Evolutionary conservation across 176 grass and related monocot species (phyloP).

Genomic region (Echinochloa phyllopogon): DNA sequence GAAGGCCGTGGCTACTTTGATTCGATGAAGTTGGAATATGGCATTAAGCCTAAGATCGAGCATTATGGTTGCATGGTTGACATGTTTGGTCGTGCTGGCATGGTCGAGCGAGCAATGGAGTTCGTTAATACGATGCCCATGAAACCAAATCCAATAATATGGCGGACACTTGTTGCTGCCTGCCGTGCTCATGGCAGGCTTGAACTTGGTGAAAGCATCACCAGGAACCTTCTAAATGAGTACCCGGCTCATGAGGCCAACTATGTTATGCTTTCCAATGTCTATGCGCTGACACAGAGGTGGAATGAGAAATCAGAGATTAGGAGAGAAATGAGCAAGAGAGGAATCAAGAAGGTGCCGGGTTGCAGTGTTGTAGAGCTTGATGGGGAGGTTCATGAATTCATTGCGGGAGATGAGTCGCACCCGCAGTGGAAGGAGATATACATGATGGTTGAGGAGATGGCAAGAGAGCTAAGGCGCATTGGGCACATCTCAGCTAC

Average conservation of each 20-base stretch:
- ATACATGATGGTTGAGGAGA: constrained; percentile 81
- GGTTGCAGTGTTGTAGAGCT: constrained; percentile 74
- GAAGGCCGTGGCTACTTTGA: constrained; percentile 63
- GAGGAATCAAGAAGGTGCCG: constrained; percentile 67
- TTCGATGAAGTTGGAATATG: constrained; percentile 52
- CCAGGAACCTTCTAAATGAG: constrained; percentile 50
- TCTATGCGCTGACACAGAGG: constrained; percentile 54
- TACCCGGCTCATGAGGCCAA: constrained; percentile 61
- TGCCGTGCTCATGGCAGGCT: constrained; percentile 67
- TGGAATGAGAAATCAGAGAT: constrained; percentile 72
- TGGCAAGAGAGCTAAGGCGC: constrained; percentile 55
- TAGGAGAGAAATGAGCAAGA: constrained; percentile 64
- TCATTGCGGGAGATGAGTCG: constrained; percentile 65
- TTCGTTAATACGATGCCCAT: constrained; percentile 66
- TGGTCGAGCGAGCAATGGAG: constrained; percentile 57
- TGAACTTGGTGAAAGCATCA: constrained; percentile 60
- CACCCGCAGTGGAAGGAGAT: constrained; percentile 61
- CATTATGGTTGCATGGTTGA: constrained; percentile 82
- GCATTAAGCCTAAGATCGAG: constrained; percentile 72
- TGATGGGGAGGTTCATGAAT: constrained; percentile 73
- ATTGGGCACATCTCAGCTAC: constrained; percentile 53
- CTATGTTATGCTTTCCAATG: constrained; percentile 74
- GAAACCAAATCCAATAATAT: constrained; percentile 68
- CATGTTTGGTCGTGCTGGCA: constrained; percentile 67
- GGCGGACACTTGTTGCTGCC: constrained; percentile 59